Evolutionary conservation across 2,329 filamentous ascomycete genomes (phyloP).

Genomic region (Calonectria ilicicola): DNA sequence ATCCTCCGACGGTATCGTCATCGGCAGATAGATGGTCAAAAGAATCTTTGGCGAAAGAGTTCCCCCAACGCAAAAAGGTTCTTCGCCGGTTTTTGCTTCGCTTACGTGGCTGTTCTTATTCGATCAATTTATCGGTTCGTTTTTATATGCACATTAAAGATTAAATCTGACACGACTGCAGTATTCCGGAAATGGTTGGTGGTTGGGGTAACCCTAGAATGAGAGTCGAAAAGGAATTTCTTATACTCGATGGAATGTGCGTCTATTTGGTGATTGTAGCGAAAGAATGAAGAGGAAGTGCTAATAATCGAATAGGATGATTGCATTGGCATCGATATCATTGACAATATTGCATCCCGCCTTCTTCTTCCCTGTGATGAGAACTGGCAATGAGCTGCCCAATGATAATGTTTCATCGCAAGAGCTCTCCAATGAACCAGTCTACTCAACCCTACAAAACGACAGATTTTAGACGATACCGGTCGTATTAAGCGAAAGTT

Average conservation of each 20-base stretch:
- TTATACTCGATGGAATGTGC: constrained; percentile 62
- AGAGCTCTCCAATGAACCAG: background rate
- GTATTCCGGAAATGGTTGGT: constrained; percentile 71
- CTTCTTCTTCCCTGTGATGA: constrained; percentile 3
- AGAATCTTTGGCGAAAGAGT: background rate
- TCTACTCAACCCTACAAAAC: background rate
- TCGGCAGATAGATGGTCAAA: background rate
- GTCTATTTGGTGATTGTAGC: background rate
- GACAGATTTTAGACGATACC: no score
- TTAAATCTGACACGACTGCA: background rate
- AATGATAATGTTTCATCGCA: background rate
- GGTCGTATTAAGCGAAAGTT: no score
- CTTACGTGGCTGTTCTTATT: background rate
- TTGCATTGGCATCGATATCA: background rate
- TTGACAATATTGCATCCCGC: background rate
- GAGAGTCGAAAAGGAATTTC: constrained; percentile 62
- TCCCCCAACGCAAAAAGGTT: background rate
- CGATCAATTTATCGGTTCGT: constrained; percentile 12
- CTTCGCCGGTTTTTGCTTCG: background rate
- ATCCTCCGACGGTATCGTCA: background rate
- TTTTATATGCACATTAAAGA: no score
- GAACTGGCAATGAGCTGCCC: background rate
- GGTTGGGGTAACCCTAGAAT: constrained; percentile 72
- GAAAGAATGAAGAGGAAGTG: background rate
- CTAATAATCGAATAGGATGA: background rate